A percentile compares a stretch with the other conserved stretches of the same genome.
These are phyloP conservation scores for Entrophospora sp. DNA, from an alignment of 192 early-diverging fungal genomes.

Conservation along the genomic window DNA sequence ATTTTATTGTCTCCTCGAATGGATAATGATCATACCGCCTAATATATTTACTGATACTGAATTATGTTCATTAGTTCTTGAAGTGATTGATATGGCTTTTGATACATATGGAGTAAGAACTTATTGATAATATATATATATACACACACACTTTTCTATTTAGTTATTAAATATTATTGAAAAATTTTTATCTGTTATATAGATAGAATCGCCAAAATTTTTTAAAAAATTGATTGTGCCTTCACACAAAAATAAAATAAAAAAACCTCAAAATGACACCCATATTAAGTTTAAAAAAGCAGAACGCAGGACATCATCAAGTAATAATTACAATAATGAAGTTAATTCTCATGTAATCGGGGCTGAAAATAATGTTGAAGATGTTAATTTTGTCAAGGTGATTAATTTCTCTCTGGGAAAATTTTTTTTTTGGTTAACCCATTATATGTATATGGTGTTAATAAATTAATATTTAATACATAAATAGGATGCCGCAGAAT, in stretches of 20 bases:
- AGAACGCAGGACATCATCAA: background rate
- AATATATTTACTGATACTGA: constrained; percentile 54
- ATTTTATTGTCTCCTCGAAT: constrained; percentile 60
- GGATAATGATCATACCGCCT: constrained; percentile 64
- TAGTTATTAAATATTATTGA: too few relatives aligned
- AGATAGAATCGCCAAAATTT: constrained; percentile 7
- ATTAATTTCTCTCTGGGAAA: too few relatives aligned
- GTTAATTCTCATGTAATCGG: constrained; percentile 6
- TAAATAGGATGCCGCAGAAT: constrained; percentile 56
- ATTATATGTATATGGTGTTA: background rate
- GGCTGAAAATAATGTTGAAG: background rate
- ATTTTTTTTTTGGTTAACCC: too few relatives aligned
- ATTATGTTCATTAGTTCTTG: constrained; percentile 56
- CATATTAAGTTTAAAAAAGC: constrained; percentile 13
- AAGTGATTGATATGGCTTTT: constrained; percentile 56
- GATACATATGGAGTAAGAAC: constrained; percentile 22
- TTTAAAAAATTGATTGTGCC: background rate
- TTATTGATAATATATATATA: background rate
- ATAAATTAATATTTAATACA: too few relatives aligned
- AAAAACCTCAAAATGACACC: background rate
- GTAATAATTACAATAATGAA: background rate
- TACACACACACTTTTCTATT: too few relatives aligned
- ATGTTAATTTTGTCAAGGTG: constrained; percentile 15
- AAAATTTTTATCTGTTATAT: background rate
- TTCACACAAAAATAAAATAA: background rate